Evolutionary conservation across 495 filamentous ascomycete genomes (phyloP), one percentile per base, ranked within the genome.

Genomic region (Podospora pseudopauciseta): DNA sequence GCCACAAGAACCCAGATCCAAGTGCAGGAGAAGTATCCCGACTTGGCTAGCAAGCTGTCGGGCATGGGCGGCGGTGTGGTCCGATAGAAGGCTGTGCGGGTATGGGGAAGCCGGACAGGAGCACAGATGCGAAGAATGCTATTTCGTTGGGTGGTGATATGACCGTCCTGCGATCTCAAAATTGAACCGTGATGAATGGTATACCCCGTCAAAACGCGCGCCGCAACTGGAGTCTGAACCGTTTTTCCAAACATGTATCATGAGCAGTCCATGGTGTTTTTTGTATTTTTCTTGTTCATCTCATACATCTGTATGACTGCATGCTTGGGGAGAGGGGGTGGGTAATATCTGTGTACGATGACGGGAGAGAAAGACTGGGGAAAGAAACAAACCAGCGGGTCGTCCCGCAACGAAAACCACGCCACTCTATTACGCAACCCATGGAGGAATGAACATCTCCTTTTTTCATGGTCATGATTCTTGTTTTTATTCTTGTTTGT

Each of bases 1-100:
- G 95, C 96, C 23, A 98, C 95, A 60, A 85, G 96, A 68, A 98
- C 96, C 65, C 95, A 99, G 81, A 85, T 99, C 54, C 91, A 97
- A 82, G 95, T 99, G 18, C 94, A 97, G 81, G 92, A 97, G 82
- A 96, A 97, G 80, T 98, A 99, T 75, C 95, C 95, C n/a, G 89
- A 96, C 78, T 87, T 99, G 32, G 92, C 93, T 15, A 89, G 83
- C 65, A 90, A 91, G 73, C 86, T 99, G 65, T 89, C 91, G 67
- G 86, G 89, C 58, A 92, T 96, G 88, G 75, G 74, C 39, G 72
- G 67, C 34, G 74, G 74, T n/a, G 75, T 76, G 72, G 68, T 74
- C 70, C 67, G 65, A 56, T 77, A 75, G 69, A 68, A 49, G 28
- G 20, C n/a, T 65, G 63, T 65, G 63, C 20, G 34, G 60, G 6